Base-by-base conservation (phyloP, 1,284 basidiomycete genomes). In the Fomitopsis schrenkii region DNA sequence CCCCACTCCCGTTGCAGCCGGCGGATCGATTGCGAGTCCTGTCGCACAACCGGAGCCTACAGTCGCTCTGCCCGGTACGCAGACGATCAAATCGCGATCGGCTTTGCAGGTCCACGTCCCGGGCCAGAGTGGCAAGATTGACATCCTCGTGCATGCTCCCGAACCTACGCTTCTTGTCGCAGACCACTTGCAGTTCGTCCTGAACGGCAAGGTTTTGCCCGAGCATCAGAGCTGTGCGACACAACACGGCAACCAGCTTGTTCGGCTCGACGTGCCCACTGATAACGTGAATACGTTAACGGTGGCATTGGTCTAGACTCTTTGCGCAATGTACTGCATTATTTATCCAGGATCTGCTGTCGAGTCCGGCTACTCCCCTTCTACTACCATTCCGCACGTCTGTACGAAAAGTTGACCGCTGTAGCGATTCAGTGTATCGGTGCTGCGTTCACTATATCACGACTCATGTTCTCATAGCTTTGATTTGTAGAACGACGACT, bases 121-220 rank as follows among this genome's bases (percentile, higher is more conserved):
- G 19, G n/a, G n/a, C 53, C 35, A 19, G 36, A 36, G 35, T 15
- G 54, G 54, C 22, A 28, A 38, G 33, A n/a, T 59, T 26, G 42
- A 54, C 14, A 14, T 62, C 5, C 46, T 59, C 26, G 55, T 62
- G n/a, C 61, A 44, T 14, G 30, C 48, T 8, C 58, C 61, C 19
- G 35, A 48, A 19, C 28, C 33, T 17, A 9, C 30, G 8, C 5
- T 19, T 19, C 9, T 19, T 15, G 35, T 12, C n/a, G 14, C n/a
- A 12, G 35, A 38, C 17, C 22, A 30, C 14, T 1, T 54, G 52
- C 14, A 33, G 52, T 54, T 54, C 19, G 52, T 40, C 35, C 3
- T 54, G n/a, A 54, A 54, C 35, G 35, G 52, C 33, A 54, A 40
- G n/a, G 33, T 12, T 19, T 4, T 54, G 33, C 12, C 52, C 19